A percentile compares a stretch with the other conserved stretches of the same genome.
These are phyloP conservation scores for Passalora sequoiae DNA, from an alignment of 2,329 filamentous ascomycete genomes.

Conservation along the genomic window DNA sequence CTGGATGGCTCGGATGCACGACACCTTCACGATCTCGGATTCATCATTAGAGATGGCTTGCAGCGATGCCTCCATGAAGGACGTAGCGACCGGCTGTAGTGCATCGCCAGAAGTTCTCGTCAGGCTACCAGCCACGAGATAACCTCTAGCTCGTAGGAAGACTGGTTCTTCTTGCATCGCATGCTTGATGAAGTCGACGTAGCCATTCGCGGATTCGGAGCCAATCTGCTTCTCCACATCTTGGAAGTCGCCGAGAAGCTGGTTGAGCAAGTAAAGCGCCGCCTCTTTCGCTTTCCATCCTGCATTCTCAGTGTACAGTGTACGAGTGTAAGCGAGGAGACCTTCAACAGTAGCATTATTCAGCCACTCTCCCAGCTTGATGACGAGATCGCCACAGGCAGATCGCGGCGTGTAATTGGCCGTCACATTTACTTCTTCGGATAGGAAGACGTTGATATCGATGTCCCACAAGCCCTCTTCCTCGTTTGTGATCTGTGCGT, in stretches of 20 bases:
- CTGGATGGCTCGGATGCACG: conserved; percentile 83
- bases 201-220: conserved; percentile 63
- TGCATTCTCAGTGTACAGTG: conserved; percentile 57
- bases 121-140: conserved; percentile 75
- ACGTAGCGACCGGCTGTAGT: conserved; percentile 52
- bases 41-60: conserved; percentile 69
- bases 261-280: conserved; percentile 77
- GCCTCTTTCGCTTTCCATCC: conserved; percentile 70
- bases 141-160: conserved; percentile 80
- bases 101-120: conserved; percentile 60
- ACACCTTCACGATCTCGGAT: conserved; percentile 84
- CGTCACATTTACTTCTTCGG: conserved; percentile 89
- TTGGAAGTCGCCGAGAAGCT: conserved; percentile 75
- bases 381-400: conserved; percentile 83
- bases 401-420: conserved; percentile 94
- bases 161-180: conserved; percentile 67
- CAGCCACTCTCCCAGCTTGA: conserved; percentile 90
- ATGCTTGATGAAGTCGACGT: conserved; percentile 74
- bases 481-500: conserved; percentile 84
- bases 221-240: conserved; percentile 70
- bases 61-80: conserved; percentile 67
- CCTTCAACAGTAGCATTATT: conserved; percentile 70
- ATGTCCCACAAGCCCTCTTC: conserved; percentile 96
- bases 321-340: conserved; percentile 69
- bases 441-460: conserved; percentile 90